These are phyloP conservation scores for Tolypocladium ophioglossoides DNA, from an alignment of 2,329 filamentous ascomycete species.

Conservation along the genomic window DNA sequence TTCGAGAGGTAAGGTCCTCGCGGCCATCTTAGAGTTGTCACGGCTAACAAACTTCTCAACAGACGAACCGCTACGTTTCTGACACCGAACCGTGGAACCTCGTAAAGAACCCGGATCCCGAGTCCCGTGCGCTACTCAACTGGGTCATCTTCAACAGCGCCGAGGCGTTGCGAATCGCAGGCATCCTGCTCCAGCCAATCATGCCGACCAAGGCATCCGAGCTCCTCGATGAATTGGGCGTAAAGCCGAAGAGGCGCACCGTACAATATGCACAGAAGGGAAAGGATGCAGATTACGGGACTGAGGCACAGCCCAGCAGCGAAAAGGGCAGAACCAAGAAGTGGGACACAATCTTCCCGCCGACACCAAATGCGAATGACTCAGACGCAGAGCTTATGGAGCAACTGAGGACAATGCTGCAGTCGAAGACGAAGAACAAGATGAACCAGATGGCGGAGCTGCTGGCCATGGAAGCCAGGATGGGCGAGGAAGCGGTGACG, in stretches of 20 bases:
- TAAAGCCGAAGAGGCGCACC: slow-evolving; percentile 49
- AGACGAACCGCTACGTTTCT: slow-evolving; percentile 41
- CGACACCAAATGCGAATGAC: slow-evolving; percentile 16
- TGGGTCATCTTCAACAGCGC: slow-evolving; percentile 57
- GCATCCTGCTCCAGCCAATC: slow-evolving; percentile 81
- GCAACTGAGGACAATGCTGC: slow-evolving; percentile 6
- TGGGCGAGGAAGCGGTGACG: slow-evolving; percentile 12
- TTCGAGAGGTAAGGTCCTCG: slow-evolving; percentile 43
- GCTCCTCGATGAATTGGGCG: slow-evolving; percentile 69
- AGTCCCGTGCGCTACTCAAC: slow-evolving; percentile 33
- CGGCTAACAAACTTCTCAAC: slow-evolving; percentile 5
- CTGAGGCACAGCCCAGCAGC: slow-evolving; percentile 12
- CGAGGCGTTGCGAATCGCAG: slow-evolving; percentile 68
- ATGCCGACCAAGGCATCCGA: slow-evolving; percentile 69
- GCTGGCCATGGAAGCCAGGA: slow-evolving; percentile 18
- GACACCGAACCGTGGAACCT: slow-evolving; percentile 58
- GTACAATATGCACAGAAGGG: slow-evolving; percentile 52
- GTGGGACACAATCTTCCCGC: slow-evolving; percentile 41
- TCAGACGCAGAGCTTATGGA: slow-evolving; percentile 12
- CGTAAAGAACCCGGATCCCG: slow-evolving; percentile 23
- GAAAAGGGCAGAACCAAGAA: slow-evolving; percentile 21
- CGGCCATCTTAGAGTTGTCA: too few species aligned
- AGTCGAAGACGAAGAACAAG: slow-evolving; percentile 13
- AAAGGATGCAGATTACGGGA: slow-evolving; percentile 61
- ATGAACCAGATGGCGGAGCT: slow-evolving; percentile 15